Base-by-base conservation (phyloP, 1,284 basidiomycete species). In the Apiotrichum domesticum region DNA sequence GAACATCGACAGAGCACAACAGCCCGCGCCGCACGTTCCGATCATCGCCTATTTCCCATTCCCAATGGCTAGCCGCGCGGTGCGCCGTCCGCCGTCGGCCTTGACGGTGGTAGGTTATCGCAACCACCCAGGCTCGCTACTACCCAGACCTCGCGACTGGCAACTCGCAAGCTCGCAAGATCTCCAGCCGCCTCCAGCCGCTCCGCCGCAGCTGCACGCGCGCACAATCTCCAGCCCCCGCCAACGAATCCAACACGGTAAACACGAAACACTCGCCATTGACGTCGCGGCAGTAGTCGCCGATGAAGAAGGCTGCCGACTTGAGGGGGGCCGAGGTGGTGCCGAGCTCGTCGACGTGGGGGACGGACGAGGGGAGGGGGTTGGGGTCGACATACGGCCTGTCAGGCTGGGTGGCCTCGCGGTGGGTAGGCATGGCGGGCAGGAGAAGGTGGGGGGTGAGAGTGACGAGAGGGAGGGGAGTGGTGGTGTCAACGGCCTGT, bases 301-400 rank as follows among this genome's bases (percentile, higher is more conserved):
- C 96, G 73, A 98, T 87, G 81, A 98, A 98, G 84, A 98, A 98
- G 11, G 90, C 87, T 4, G 95, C 93, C 65, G 88, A 90, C 82
- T 98, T 98, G 68, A 98, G 80, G 4, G 96, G 96, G 54, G 87
- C 96, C 64, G 91, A 96, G 2, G 92, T 93, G 47, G 81, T 82
- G 54, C 95, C 96, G 51, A 99, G 79, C 79, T 99, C 96, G 62
- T 86, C 82, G 34, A 98, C 91, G 71, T 86, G 86, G 46, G 94
- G 93, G 33, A 91, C 77, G 52, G 83, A 75, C 49, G 80, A 80
- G 0, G 89, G 88, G 55, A 88, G 81, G 3, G 88, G 87, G 32
- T 87, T 85, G 3, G 86, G 85, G 66, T 88, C 86, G 62, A 77
- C 76, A 75, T 85, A 87, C 15, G 83, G 82, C 56, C 68, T 66